These are phyloP conservation scores for Pythium aphanidermatum DNA, from an alignment of 352 stramenopile species.

Conservation along the genomic window DNA sequence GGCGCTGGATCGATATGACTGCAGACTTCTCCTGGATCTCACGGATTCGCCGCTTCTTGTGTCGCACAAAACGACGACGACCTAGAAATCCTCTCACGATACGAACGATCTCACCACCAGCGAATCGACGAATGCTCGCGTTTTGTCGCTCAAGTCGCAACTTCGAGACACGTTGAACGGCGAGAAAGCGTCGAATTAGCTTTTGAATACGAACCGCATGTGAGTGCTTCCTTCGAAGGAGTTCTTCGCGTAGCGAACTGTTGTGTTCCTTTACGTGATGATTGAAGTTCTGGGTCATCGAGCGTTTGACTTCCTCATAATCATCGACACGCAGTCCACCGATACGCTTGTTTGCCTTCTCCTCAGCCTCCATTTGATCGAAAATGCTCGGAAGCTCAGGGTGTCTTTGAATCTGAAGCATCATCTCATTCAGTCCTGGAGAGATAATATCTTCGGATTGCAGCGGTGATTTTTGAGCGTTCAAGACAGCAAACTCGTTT, in stretches of 20 bases:
- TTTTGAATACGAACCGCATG: slow-evolving; percentile 51
- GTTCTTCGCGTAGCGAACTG: slow-evolving; percentile 36
- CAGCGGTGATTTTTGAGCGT: background rate
- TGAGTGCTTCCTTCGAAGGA: slow-evolving; percentile 35
- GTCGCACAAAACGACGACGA: slow-evolving; percentile 33
- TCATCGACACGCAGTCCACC: slow-evolving; percentile 38
- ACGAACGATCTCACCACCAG: slow-evolving; percentile 58
- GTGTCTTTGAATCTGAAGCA: slow-evolving; percentile 26
- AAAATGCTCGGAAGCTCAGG: slow-evolving; percentile 70
- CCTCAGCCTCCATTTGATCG: slow-evolving; percentile 69
- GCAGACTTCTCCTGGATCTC: slow-evolving; percentile 20
- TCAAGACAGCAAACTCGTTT: too few relatives aligned
- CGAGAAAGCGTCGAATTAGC: slow-evolving; percentile 49
- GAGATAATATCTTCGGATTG: slow-evolving; percentile 11
- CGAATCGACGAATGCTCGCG: slow-evolving; percentile 35
- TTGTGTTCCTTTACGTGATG: slow-evolving; percentile 47
- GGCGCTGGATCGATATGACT: slow-evolving; percentile 51
- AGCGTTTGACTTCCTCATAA: slow-evolving; percentile 36
- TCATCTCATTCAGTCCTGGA: slow-evolving; percentile 22
- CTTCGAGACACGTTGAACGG: slow-evolving; percentile 23
- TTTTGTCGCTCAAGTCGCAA: slow-evolving; percentile 34
- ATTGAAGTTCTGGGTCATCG: slow-evolving; percentile 37
- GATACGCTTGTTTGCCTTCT: slow-evolving; percentile 34
- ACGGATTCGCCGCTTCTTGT: slow-evolving; percentile 16
- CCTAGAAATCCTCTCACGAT: slow-evolving; percentile 55